These are phyloP conservation scores for Clitopilus passeckerianus DNA, from an alignment of 768 basidiomycete genomes.

Conservation along the genomic window DNA sequence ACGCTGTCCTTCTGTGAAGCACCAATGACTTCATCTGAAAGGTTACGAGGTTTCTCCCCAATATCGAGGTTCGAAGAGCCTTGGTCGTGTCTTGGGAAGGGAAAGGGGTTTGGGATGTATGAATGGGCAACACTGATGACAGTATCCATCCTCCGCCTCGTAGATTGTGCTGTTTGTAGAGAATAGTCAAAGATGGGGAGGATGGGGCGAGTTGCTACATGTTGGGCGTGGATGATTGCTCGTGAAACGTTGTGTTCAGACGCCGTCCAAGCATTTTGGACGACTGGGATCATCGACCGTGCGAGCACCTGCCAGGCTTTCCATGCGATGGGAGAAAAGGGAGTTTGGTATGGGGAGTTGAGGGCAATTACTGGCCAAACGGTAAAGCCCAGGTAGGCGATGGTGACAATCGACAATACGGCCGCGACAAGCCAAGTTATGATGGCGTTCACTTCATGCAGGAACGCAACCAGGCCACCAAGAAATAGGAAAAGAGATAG, in stretches of 20 bases:
- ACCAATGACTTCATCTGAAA: neutral
- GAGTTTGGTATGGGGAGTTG: conserved; percentile 30
- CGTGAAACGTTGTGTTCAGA: neutral
- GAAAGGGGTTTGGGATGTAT: conserved; percentile 9
- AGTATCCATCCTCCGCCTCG: neutral
- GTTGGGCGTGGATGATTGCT: neutral
- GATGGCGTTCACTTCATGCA: neutral
- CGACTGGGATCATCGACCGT: neutral
- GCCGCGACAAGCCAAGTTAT: neutral
- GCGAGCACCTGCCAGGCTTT: conserved; percentile 15
- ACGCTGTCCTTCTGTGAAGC: conserved; percentile 7
- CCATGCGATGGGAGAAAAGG: conserved; percentile 27
- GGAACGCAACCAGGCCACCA: neutral
- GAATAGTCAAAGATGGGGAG: neutral
- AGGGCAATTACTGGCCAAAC: conserved; percentile 24
- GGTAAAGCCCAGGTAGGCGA: conserved; percentile 24
- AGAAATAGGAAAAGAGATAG: neutral
- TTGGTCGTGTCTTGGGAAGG: neutral
- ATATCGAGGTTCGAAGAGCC: conserved; percentile 12
- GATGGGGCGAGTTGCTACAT: neutral
- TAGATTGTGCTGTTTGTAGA: neutral
- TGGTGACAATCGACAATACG: neutral
- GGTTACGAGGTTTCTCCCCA: conserved; percentile 15
- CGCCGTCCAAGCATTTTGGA: neutral
- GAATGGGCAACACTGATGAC: neutral